Evolutionary conservation across 2,329 filamentous ascomycete genomes (phyloP).

Genomic region (Hypoxylon sp.): DNA sequence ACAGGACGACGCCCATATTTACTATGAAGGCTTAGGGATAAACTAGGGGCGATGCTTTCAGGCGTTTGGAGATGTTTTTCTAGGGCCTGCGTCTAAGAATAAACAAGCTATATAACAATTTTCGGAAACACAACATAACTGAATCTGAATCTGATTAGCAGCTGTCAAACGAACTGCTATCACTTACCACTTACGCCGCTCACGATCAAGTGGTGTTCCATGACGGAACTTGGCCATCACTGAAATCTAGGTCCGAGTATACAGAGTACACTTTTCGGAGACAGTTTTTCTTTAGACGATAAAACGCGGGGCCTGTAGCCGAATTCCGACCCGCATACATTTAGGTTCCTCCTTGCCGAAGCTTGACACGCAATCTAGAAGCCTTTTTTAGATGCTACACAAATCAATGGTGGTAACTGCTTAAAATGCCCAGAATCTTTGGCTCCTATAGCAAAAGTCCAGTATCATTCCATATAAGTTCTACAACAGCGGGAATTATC

Average conservation of each 20-base stretch:
- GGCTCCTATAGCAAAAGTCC: background rate
- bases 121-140: background rate
- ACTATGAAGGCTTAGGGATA: background rate
- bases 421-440: background rate
- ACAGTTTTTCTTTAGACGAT: background rate
- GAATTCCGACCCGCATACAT: background rate
- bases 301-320: background rate
- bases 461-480: background rate
- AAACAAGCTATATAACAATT: background rate
- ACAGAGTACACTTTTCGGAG: background rate
- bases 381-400: background rate
- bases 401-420: background rate
- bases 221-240: background rate
- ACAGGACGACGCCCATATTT: background rate
- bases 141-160: background rate
- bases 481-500: background rate
- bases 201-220: background rate
- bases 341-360: background rate
- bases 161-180: background rate
- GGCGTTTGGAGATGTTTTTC: background rate
- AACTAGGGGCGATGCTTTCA: conserved; percentile 4
- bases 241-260: background rate
- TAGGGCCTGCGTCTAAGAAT: background rate
- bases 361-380: background rate
- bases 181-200: background rate